These are phyloP conservation scores for Novymonas esmeraldas DNA, from an alignment of 208 protist genomes.

Conservation along the genomic window DNA sequence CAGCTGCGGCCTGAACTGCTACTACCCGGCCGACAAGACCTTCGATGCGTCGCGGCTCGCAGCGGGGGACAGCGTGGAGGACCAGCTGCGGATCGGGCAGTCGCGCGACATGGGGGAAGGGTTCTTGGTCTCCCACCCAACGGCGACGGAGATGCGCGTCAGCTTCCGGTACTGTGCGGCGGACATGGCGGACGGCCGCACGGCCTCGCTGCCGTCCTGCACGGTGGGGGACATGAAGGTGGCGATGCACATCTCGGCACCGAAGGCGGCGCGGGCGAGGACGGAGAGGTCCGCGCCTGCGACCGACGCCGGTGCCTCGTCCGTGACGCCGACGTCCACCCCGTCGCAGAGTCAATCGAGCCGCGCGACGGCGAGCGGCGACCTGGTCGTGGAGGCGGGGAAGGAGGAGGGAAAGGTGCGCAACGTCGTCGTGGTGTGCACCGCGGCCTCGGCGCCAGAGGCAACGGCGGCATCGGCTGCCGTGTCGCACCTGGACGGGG, in stretches of 20 bases:
- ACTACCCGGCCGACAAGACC: constrained; percentile 31
- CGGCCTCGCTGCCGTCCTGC: constrained; percentile 27
- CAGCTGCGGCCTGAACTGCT: constrained; percentile 75
- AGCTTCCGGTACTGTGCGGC: constrained; percentile 12
- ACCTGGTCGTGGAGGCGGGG: constrained; percentile 3
- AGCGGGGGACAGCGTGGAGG: constrained; percentile 8
- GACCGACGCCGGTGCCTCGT: not conserved
- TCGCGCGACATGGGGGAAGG: constrained; percentile 30
- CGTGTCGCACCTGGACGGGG: not conserved
- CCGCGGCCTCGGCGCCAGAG: not conserved
- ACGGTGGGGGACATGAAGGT: constrained; percentile 33
- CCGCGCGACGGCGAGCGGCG: not conserved
- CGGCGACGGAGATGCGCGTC: constrained; percentile 15
- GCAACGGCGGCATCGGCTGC: not conserved
- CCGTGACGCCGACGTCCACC: not conserved
- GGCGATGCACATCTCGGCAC: constrained; percentile 17
- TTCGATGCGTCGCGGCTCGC: constrained; percentile 45
- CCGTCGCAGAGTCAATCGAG: not conserved
- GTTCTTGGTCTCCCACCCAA: constrained; percentile 41
- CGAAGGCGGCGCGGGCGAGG: constrained; percentile 32
- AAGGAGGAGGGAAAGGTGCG: constrained; percentile 32
- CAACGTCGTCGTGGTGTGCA: constrained; percentile 37
- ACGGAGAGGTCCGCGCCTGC: constrained; percentile 8
- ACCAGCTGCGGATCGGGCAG: constrained; percentile 32
- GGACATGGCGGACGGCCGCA: constrained; percentile 24